Evolutionary conservation across 2,329 filamentous ascomycete genomes (phyloP), one percentile per base, ranked within the genome.

Genomic region (Colletotrichum sp.): DNA sequence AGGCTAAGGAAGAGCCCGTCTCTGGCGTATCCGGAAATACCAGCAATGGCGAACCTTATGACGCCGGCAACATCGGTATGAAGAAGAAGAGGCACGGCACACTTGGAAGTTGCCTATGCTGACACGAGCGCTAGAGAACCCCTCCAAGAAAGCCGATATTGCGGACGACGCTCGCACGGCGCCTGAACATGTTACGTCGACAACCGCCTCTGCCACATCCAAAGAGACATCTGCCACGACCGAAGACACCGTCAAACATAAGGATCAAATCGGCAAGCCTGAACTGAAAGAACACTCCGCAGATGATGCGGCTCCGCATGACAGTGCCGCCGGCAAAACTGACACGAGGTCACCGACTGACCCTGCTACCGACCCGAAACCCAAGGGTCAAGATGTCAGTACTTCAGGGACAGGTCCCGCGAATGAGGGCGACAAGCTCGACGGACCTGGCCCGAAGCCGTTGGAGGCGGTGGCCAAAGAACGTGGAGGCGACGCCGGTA

Each of bases 31-130:
- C 89, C 73, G 95, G 95, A 52, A 87, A 93, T 82, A 93, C 94
- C 6, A 89, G 89, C 28, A 88, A 88, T 58, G 91, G 90, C 15
- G 93, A 96, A 82, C 95, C 95, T 0, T 98, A 93, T 80, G 95
- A 97, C 81, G 92, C 92, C 74, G 95, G 95, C 65, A 97, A 97
- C 83, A 85, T 91, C n/a, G 89, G 91, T 87, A 90, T 57, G 81
- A 28, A 24, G 12, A 18, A 21, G 4, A 48, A 15, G 13, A 16
- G 18, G 7, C 21, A 9, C 28, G 26, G 34, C 57, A 16, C 18
- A 70, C 30, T 43, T 16, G 34, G 5, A 8, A 36, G 21, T 58
- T n/a, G 16, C n/a, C 26, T n/a, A 34, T 66, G 18, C 66, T 76
- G 18, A 77, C 55, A 38, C 10, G 26, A 6, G 24, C 3, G 10